phyloP scores from a whole-genome alignment of 1,139 yeast genomes.

The Debaryomyces coudertii region DNA sequence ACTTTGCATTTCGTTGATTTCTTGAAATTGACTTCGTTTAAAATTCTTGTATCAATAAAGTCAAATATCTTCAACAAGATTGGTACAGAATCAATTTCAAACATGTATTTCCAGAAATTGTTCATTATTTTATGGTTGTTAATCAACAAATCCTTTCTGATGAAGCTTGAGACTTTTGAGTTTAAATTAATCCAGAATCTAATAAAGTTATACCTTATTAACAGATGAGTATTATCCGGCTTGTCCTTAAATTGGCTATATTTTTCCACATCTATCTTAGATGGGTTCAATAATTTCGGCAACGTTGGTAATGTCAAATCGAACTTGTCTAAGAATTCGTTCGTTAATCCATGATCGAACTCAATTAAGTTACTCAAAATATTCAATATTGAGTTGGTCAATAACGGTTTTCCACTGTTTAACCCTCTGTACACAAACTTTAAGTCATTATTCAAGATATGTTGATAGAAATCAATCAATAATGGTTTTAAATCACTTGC shows the following conservation, averaged over 20 bases:
- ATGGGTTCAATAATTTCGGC: conserved; percentile 63
- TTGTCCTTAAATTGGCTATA: conserved; percentile 15
- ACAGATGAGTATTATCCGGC: conserved; percentile 32
- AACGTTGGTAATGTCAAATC: conserved; percentile 67
- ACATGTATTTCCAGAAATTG: conserved; percentile 64
- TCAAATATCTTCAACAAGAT: conserved; percentile 45
- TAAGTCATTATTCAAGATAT: conserved; percentile 56
- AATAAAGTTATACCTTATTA: conserved; percentile 61
- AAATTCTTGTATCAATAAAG: conserved; percentile 52
- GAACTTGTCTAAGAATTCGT: conserved; percentile 63
- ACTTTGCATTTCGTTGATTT: conserved; percentile 74
- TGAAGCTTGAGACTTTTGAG: conserved; percentile 48
- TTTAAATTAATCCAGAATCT: conserved; percentile 62
- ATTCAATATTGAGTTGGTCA: conserved; percentile 63
- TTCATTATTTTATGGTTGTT: conserved; percentile 62
- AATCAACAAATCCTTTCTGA: conserved; percentile 63
- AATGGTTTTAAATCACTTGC: conserved; percentile 12
- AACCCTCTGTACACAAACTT: conserved; percentile 73
- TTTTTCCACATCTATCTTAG: conserved; percentile 45
- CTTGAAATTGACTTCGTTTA: conserved; percentile 63
- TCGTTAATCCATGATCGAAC: conserved; percentile 54
- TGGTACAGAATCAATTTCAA: conserved; percentile 54
- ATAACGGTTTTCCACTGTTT: conserved; percentile 56
- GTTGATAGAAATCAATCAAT: conserved; percentile 45
- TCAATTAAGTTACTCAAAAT: conserved; percentile 56